Evolutionary conservation across 257 asterid genomes (phyloP).

Genomic region (Paraleonurus japonicus): DNA sequence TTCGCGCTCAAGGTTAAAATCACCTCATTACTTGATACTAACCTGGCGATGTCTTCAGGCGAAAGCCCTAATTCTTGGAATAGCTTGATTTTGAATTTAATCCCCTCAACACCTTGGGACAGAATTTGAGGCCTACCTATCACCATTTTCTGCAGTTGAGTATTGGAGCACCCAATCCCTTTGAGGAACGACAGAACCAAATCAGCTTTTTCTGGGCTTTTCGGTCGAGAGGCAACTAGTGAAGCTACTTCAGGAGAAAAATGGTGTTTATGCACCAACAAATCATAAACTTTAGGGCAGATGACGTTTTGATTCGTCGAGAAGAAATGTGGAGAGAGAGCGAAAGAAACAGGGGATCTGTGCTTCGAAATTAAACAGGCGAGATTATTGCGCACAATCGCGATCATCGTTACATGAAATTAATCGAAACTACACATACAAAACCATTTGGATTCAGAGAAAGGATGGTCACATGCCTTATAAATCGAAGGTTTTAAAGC

Average conservation of each 20-base stretch:
- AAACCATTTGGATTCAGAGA: not conserved
- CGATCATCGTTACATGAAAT: not conserved
- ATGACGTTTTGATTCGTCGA: not conserved
- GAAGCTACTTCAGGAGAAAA: slow-evolving; percentile 27
- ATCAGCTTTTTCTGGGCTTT: slow-evolving; percentile 6
- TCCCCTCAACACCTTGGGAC: not conserved
- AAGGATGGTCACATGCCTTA: not conserved
- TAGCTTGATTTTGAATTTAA: slow-evolving; percentile 34
- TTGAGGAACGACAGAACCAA: slow-evolving; percentile 19
- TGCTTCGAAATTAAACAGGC: not conserved
- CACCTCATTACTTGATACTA: not conserved
- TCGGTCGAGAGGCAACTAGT: slow-evolving; percentile 18
- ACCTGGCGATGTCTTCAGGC: not conserved
- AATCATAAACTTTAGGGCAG: not conserved
- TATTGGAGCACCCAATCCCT: slow-evolving; percentile 33
- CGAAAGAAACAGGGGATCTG: not conserved
- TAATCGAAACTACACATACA: not conserved
- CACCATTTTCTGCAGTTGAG: slow-evolving; percentile 29
- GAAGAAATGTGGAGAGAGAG: not conserved
- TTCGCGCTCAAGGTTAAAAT: not conserved
- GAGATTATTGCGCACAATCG: not conserved
- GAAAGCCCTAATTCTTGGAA: slow-evolving; percentile 27
- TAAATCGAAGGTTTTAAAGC: not conserved
- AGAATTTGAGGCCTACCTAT: slow-evolving; percentile 11
- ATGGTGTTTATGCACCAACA: slow-evolving; percentile 11